Evolutionary conservation across 2,329 filamentous ascomycete genomes (phyloP), one percentile per base, ranked within the genome.

Genomic region (Fusarium verrucosum): DNA sequence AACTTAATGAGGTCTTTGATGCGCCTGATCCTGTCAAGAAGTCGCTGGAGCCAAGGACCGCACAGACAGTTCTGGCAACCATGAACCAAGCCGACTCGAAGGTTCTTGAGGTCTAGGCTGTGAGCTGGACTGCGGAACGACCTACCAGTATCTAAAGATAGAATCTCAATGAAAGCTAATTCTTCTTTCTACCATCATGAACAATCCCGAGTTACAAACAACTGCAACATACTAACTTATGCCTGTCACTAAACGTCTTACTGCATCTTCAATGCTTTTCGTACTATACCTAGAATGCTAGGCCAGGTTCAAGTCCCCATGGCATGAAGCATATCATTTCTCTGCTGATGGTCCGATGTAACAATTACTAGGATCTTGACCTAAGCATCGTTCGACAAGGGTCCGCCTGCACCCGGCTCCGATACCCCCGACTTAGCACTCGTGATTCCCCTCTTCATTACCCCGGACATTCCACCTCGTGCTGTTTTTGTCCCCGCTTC

Each of bases 1-100:
- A 86, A 66, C 66, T 86, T 0, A 40, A 41, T 10, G 65, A 68
- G 11, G 65, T 68, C 2, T 68, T 68, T 10, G 62, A 68, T 10
- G 65, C 65, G 1, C 58, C 44, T 2, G 16, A 66, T 7, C 65
- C 65, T 8, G 65, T 68, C 2, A 66, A 55, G 28, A 68, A 68
- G 41, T 68, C 65, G 1, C 11, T 68, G 33, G 57, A 68, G 4
- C 61, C 65, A 0, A 66, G 61, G n/a, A 65, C 35, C 4, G 58
- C 65, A 8, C 43, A 53, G 7, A 68, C 65, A 1, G 50, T 68
- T 4, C 54, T 60, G 36, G 65, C 65, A 0, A 56, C 65, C 0
- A 68, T 68, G 65, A 40, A 44, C 5, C 43, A 54, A 9, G 43
- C 46, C 1, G 54, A 50, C 6, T 23, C 41, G 0, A 68, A 68